phyloP scores from a whole-genome alignment of 768 basidiomycete species.

The Leccinum boreale region DNA sequence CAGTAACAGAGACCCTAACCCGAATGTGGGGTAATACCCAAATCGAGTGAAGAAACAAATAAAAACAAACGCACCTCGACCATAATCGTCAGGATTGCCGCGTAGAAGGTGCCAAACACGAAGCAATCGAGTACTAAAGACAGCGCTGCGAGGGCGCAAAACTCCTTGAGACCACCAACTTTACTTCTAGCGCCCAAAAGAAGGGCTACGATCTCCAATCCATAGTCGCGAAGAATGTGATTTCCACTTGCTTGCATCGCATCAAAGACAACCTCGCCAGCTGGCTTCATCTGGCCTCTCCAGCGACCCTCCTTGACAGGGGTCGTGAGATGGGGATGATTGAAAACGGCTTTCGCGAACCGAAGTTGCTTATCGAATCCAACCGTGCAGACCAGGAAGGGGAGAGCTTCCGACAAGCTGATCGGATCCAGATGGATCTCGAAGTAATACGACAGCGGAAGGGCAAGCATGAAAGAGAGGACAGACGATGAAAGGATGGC shows the following conservation, averaged over 20 bases:
- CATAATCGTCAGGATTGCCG: constrained; percentile 89
- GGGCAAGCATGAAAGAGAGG: constrained; percentile 80
- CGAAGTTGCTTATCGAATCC: constrained; percentile 98
- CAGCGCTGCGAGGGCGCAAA: constrained; percentile 93
- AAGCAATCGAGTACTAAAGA: constrained; percentile 83
- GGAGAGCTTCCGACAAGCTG: constrained; percentile 89
- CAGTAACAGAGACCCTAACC: constrained; percentile 10
- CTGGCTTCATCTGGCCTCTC: constrained; percentile 60
- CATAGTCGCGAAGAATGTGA: constrained; percentile 88
- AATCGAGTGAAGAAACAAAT: constrained; percentile 8
- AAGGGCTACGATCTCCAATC: constrained; percentile 87
- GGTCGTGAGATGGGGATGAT: constrained; percentile 62
- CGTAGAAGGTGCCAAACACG: constrained; percentile 85
- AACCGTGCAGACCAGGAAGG: constrained; percentile 96
- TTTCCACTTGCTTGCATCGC: constrained; percentile 77
- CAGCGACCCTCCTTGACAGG: constrained; percentile 39
- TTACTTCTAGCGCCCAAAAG: constrained; percentile 82
- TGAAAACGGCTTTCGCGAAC: constrained; percentile 86
- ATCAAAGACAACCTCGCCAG: constrained; percentile 80
- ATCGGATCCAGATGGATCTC: constrained; percentile 90
- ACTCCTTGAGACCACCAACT: constrained; percentile 88
- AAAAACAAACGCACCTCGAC: constrained; percentile 66
- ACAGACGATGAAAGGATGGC: constrained; percentile 79
- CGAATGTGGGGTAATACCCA: neutral
- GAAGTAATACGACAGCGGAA: constrained; percentile 74